Evolutionary conservation across 495 filamentous ascomycete genomes (phyloP), one percentile per base, ranked within the genome.

Genomic region (Trichoderma gamsii): DNA sequence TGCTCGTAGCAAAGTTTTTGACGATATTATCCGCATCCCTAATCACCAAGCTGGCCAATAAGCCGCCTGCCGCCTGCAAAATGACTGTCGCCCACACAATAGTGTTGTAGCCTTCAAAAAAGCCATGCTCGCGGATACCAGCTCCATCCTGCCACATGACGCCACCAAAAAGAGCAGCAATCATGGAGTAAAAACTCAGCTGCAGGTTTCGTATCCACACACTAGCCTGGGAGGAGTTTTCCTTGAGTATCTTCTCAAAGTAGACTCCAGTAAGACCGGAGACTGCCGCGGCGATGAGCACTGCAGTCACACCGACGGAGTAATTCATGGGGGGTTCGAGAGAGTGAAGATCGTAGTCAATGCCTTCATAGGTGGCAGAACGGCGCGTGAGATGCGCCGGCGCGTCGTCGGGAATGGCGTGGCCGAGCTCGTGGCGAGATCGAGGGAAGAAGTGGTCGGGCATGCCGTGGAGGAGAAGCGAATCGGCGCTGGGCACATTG

Each of bases 321-420:
- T 87, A 84, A 77, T 92, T 92, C 84, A 96, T 86, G 49, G 82
- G 77, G 11, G 89, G 90, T 21, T 67, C 51, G 23, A 27, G 35
- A 38, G 25, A 83, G 56, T 84, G 81, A 49, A 89, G 82, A 73
- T 97, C 94, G 69, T 95, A 89, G 70, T 92, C 83, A 66, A 97
- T 97, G 25, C 95, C 94, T 76, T 97, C 89, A 73, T 97, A 97
- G 0, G 92, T 96, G 6, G 92, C 93, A n/a, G 93, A 97, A n/a
- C 95, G 88, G 71, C 84, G 87, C 25, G 82, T 79, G 56, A 93
- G 71, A 63, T 70, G 32, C 51, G 72, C 67, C 61, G 72, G 71
- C 51, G 85, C 85, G 44, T 83, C 79, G 8, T 71, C 72, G 7
- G 82, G 67, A 12, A 73, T 72, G 7, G 75, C 78, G 18, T 84